Base-by-base conservation (phyloP, 768 basidiomycete species). In the Lactarius pseudohatsudake region DNA sequence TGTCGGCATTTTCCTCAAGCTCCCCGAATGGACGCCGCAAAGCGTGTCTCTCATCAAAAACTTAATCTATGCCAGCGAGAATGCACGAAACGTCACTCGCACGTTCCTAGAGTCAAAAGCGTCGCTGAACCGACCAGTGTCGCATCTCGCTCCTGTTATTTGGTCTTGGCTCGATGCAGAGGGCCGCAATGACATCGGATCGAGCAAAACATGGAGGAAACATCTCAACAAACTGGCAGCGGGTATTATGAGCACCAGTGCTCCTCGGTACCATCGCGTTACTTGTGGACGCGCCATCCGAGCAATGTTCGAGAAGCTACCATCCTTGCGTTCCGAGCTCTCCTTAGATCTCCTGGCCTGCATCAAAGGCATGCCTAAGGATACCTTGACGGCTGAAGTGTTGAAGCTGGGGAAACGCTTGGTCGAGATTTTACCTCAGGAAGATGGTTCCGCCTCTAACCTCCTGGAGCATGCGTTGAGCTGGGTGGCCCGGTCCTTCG, bases 41-140 rank as follows among this genome's bases (percentile, higher is more conserved):
- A 85, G 81, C 0, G 76, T 80, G 20, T 77, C 73, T 43, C 81
- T 82, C 26, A 73, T 86, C 16, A 70, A 76, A 6, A 76, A 76
- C 9, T 71, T 86, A 5, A 64, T 86, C 16, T 87, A 86, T 71
- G 75, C 73, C 58, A 74, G 76, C 40, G 63, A 72, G 34, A 26
- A 22, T 6, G 64, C 62, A 22, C 57, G 68, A 26, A 40, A 61
- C 10, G 50, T 41, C 41, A 67, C 67, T 43, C 26, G 61, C 36
- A 43, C 57, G 9, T 76, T 75, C 71, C 65, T 77, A 9, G 63
- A 68, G 18, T 67, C 67, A n/a, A 45, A 62, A 0, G 59, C 68
- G 0, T 67, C 72, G 9, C 45, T 66, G 5, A 18, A 36, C 11
- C 70, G 64, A 28, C 50, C 43, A 11, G 57, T 57, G 0, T 11